Conservation (phyloP, 2,329 filamentous ascomycete genomes). For the Cladosporium sp. region DNA sequence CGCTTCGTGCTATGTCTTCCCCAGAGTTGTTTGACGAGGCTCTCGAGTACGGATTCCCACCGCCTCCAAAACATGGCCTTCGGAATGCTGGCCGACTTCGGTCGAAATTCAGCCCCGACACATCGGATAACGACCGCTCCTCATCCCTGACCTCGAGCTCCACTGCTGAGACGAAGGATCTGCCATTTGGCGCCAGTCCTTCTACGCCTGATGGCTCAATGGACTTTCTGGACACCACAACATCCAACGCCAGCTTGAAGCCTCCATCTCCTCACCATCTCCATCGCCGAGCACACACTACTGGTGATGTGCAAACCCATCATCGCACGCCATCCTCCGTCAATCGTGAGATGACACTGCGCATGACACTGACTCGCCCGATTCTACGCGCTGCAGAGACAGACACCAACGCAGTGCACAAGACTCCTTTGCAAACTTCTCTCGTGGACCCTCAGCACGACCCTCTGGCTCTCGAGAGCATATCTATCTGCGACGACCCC, state of each 20-base stretch:
- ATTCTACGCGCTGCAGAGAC: constrained; percentile 78
- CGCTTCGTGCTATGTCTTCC: constrained; percentile 80
- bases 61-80: not conserved
- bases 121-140: constrained; percentile 1
- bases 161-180: constrained; percentile 11
- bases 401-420: constrained; percentile 58
- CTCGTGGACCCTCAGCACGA: constrained; percentile 47
- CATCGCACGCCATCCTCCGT: constrained; percentile 33
- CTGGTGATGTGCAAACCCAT: not conserved
- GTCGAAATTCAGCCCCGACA: not conserved
- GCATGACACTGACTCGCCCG: constrained; percentile 90
- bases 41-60: constrained; percentile 86
- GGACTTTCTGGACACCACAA: not conserved
- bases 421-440: constrained; percentile 51
- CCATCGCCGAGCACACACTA: constrained; percentile 10
- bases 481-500: constrained; percentile 45
- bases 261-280: constrained; percentile 1
- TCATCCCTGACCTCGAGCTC: constrained; percentile 20
- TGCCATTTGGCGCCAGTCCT: not conserved
- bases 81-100: not conserved
- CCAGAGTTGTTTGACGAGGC: constrained; percentile 96
- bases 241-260: not conserved
- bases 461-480: constrained; percentile 57
- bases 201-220: constrained; percentile 7
- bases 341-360: constrained; percentile 88